Conservation (phyloP, 208 protist species). For the Leishmania tarentolae region DNA sequence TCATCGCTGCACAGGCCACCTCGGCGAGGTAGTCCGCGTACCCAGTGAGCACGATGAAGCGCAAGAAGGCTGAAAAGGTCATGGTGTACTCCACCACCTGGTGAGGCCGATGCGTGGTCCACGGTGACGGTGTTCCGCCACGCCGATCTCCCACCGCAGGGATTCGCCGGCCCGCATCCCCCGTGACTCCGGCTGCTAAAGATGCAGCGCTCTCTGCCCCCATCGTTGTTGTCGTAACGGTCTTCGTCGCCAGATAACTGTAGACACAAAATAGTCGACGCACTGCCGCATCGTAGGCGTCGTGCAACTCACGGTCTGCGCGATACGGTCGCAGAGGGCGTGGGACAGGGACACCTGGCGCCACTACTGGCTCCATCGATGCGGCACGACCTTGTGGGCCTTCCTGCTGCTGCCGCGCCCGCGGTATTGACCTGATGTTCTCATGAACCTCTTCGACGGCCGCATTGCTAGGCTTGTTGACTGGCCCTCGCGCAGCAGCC, state of each 20-base stretch:
- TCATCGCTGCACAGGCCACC: neutral
- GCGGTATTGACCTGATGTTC: neutral
- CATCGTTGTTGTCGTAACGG: slow-evolving; percentile 5
- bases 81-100: slow-evolving; percentile 28
- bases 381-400: neutral
- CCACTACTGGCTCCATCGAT: neutral
- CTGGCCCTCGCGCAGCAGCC: neutral
- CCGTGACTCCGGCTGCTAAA: neutral
- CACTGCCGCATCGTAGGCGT: slow-evolving; percentile 32
- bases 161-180: neutral
- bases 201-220: neutral
- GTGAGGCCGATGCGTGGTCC: neutral
- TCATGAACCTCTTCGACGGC: neutral
- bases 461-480: neutral
- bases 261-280: slow-evolving; percentile 29
- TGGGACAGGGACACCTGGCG: neutral
- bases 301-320: slow-evolving; percentile 13
- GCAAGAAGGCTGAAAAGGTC: slow-evolving; percentile 27
- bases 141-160: neutral
- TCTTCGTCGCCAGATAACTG: slow-evolving; percentile 25
- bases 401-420: neutral
- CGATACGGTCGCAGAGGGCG: neutral
- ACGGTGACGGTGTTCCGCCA: neutral
- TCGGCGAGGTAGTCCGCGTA: slow-evolving; percentile 29
- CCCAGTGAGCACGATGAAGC: slow-evolving; percentile 27